These are phyloP conservation scores for Phytopythium chamaehyphon DNA, from an alignment of 352 stramenopile species.

Conservation along the genomic window DNA sequence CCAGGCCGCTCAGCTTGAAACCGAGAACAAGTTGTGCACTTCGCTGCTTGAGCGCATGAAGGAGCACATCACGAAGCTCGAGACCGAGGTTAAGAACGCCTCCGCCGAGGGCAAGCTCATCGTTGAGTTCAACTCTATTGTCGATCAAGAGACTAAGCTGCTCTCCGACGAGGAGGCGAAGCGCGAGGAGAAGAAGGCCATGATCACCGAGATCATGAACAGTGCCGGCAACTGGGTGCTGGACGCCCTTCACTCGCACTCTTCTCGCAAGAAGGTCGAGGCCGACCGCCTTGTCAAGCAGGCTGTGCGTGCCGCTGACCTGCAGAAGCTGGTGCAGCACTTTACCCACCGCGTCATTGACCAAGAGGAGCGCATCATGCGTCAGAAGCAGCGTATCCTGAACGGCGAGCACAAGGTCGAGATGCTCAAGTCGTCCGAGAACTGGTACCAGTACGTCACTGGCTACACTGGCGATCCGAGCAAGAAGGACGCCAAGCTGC, in stretches of 20 bases:
- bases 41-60: conserved; percentile 79
- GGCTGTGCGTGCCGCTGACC: conserved; percentile 71
- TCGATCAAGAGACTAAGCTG: conserved; percentile 74
- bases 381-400: conserved; percentile 87
- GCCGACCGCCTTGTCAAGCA: conserved; percentile 83
- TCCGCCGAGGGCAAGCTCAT: conserved; percentile 71
- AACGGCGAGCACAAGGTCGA: conserved; percentile 89
- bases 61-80: conserved; percentile 76
- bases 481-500: conserved; percentile 84
- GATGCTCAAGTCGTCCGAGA: conserved; percentile 88
- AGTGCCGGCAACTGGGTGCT: conserved; percentile 85
- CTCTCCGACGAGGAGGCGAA: conserved; percentile 78
- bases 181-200: conserved; percentile 86
- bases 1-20: conserved; percentile 68
- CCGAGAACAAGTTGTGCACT: conserved; percentile 74
- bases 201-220: conserved; percentile 85
- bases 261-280: conserved; percentile 85
- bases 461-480: conserved; percentile 63
- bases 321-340: conserved; percentile 87
- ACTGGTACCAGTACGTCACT: conserved; percentile 88
- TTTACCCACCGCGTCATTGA: conserved; percentile 89
- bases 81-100: conserved; percentile 74
- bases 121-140: conserved; percentile 59
- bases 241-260: conserved; percentile 80
- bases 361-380: conserved; percentile 88